phyloP scores from a whole-genome alignment of 306 rosid genomes.

The Sesbania bispinosa region DNA sequence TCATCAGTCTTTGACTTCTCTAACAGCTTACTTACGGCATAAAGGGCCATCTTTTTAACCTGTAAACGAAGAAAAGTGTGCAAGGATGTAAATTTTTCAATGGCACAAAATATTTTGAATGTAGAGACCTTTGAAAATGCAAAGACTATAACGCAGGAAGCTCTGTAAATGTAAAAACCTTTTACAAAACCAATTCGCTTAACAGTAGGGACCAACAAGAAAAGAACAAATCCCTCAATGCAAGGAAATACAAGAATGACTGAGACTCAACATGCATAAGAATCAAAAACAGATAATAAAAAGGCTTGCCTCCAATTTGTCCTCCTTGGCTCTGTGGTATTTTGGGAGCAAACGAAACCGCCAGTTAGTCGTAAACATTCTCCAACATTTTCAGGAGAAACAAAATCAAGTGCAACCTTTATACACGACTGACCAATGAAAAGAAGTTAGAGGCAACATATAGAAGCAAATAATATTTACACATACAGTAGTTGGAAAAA shows the following conservation, averaged over 20 bases:
- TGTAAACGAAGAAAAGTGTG: conserved; percentile 29
- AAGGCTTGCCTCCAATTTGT: conserved; percentile 63
- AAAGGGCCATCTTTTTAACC: conserved; percentile 67
- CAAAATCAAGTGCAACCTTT: conserved; percentile 75
- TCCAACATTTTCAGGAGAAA: conserved; percentile 72
- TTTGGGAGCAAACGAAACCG: conserved; percentile 65
- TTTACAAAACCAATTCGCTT: neutral
- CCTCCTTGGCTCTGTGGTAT: conserved; percentile 58
- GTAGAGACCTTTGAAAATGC: neutral
- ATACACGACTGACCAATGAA: conserved; percentile 58
- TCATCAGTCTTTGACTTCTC: conserved; percentile 48
- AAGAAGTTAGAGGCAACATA: neutral
- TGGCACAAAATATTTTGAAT: neutral
- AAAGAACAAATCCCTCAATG: neutral
- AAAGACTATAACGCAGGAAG: neutral
- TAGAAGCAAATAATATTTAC: neutral
- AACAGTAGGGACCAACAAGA: neutral
- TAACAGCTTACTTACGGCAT: conserved; percentile 61
- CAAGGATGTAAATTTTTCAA: conserved; percentile 2
- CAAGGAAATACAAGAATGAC: neutral
- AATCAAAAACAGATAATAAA: neutral
- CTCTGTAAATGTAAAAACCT: neutral
- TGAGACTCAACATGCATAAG: conserved; percentile 14
- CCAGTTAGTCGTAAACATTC: conserved; percentile 65
- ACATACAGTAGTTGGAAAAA: neutral